Base-by-base conservation (phyloP, 1,139 yeast species). In the Diutina neorugosa region DNA sequence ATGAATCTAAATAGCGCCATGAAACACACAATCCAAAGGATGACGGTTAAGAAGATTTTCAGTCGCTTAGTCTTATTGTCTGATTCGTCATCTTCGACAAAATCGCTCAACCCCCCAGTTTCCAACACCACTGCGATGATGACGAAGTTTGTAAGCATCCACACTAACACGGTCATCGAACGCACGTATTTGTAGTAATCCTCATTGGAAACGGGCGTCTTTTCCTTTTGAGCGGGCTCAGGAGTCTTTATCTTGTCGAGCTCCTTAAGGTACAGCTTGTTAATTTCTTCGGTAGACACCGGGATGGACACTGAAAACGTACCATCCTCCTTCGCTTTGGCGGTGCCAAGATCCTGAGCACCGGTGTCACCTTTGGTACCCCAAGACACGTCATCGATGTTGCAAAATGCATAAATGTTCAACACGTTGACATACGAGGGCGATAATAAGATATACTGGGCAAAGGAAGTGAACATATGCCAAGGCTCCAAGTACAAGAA, bases 121-220 rank as follows among this genome's bases (percentile, higher is more conserved):
- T 83, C 82, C 52, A 86, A 74, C 2, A 88, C 90, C 9, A 84
- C 74, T 5, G 93, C 87, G 53, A 84, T 78, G 51, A 88, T 73
- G 21, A 82, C 74, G 57, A 85, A 84, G 64, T 88, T 88, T 19
- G 89, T 76, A 55, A 86, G 69, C 66, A 87, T 81, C 96, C 96
- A 88, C 16, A 84, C 69, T 56, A 87, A 76, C 44, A 88, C 87
- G 7, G 91, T 82, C 76, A 86, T 78, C 4, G 96, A 86, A 66
- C 96, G 78, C 64, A 87, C 76, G 60, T 83, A 77, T 0, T 94
- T 94, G 65, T 83, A 86, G 67, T 85, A 88, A 65, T 85, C 86
- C 60, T 86, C 86, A 55, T 77, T 71, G 1, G 41, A 27, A 5
- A 27, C 40, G 9, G 41, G 40, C n/a, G 6, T 27, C 16, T 27